Base-by-base conservation (phyloP, 176 grass and related monocot species). In the Avena insularis region DNA sequence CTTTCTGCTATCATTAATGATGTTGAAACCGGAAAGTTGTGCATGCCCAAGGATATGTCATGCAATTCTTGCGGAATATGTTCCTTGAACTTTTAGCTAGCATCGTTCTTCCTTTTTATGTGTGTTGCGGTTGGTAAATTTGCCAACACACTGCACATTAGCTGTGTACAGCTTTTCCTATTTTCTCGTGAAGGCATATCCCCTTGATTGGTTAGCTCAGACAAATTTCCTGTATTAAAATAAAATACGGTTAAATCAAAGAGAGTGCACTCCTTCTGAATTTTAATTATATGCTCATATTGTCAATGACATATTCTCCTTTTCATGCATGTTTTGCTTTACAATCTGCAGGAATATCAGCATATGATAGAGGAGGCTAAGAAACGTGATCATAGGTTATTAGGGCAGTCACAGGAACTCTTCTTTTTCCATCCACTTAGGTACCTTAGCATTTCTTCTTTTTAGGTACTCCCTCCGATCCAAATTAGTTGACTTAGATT, bases 341-440 rank as follows among this genome's bases (percentile, higher is more conserved):
- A 29, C 64, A 54, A 79, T 89, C 31, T 88, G 65, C 81, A 99
- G 97, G 97, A 99, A 93, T 99, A 99, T 90, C 59, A 87, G 71
- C 83, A 90, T 87, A 72, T 87, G 54, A 71, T 99, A 86, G 97
- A 96, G 86, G 97, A 99, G 84, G 97, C 97, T 67, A 99, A 99
- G 85, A 99, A 99, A 89, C 92, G 92, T 13, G 97, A 99, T 85
- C 97, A 99, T 84, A 99, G 97, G 67, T 45, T 94, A 73, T 65
- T 99, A 33, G 97, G 97, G 82, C 90, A 86, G 83, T 78, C 91
- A 45, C 97, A 99, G 58, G 94, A 99, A 35, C 97, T 99, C 89
- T 99, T 99, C 94, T 99, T 99, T 90, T 99, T 99, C 90, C 93
- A 99, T 94, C 94, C 66, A 61, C 97, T 99, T 81, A 99, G 97